A percentile compares a stretch with the other conserved stretches of the same genome.
Conservation (phyloP, 2,329 filamentous ascomycete species). For the Aureobasidium sp. region DNA sequence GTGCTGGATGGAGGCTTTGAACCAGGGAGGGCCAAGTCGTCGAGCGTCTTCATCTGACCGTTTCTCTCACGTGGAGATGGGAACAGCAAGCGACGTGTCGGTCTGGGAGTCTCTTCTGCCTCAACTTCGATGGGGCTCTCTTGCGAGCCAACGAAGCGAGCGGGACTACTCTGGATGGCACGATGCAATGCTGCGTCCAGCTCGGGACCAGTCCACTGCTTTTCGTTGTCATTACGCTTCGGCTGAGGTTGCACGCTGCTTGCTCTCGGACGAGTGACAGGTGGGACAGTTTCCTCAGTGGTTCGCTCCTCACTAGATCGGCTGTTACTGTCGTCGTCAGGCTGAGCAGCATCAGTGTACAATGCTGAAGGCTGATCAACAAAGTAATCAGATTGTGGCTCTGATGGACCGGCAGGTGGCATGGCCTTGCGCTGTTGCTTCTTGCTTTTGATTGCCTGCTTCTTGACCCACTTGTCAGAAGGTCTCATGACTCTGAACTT, state of each 20-base stretch:
- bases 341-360: constrained; percentile 14
- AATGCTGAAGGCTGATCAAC: constrained; percentile 13
- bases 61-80: constrained; percentile 64
- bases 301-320: not conserved
- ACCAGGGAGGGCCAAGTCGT: constrained; percentile 35
- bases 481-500: constrained; percentile 84
- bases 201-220: constrained; percentile 16
- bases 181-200: constrained; percentile 35
- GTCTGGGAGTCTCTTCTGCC: constrained; percentile 45
- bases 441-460: constrained; percentile 20
- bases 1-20: constrained; percentile 14
- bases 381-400: constrained; percentile 13
- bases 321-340: constrained; percentile 11
- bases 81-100: constrained; percentile 65
- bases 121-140: constrained; percentile 42
- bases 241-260: constrained; percentile 39
- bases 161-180: constrained; percentile 55
- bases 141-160: constrained; percentile 39
- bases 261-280: constrained; percentile 35
- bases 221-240: constrained; percentile 25
- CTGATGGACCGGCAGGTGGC: constrained; percentile 8
- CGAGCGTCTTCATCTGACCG: constrained; percentile 52
- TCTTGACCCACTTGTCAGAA: constrained; percentile 60
- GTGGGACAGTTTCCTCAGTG: not conserved
- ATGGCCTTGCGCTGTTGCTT: constrained; percentile 23